Base-by-base conservation (phyloP, 305 asterid species). In the Solanum aculeatissimum region DNA sequence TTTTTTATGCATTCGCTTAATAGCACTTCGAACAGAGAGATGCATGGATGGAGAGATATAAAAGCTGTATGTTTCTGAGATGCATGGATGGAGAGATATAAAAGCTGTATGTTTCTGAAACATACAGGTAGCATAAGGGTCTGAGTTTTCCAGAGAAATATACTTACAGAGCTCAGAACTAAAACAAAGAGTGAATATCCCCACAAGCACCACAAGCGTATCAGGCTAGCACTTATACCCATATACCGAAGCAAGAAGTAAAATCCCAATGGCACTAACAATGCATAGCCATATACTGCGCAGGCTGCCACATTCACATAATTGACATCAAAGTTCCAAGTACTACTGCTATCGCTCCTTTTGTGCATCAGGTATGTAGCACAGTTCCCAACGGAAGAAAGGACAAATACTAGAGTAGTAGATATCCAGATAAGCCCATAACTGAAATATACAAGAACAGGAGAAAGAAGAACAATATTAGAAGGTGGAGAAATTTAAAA, bases 181-280 rank as follows among this genome's bases (percentile, higher is more conserved):
- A 93, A 93, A 85, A 96, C 89, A 96, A 92, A 92, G 88, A 96
- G 94, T 21, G 99, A 96, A 89, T 96, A 96, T 87, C 99, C 98
- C 99, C 99, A 96, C 93, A 96, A 80, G 95, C 99, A 96, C 99
- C 99, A 96, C 86, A 96, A 92, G 84, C 94, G 97, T 54, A 96
- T 42, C 45, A 94, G 97, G 94, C 99, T 94, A 89, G 91, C 95
- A 83, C 83, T 91, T 78, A 96, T 74, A 85, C 98, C 96, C 92
- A 94, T 35, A 89, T 94, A 96, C 90, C 91, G 95, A 85, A 93
- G 92, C 93, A 96, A 80, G 87, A 96, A 96, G 92, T 94, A 96
- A 88, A 94, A 94, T 81, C 91, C 98, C 88, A 93, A 89, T 11
- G 98, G 99, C 88, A 93, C 99, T 72, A 96, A 84, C 87, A 94